These are phyloP conservation scores for Pulveroboletus sp. DNA, from an alignment of 768 basidiomycete species.

Conservation along the genomic window DNA sequence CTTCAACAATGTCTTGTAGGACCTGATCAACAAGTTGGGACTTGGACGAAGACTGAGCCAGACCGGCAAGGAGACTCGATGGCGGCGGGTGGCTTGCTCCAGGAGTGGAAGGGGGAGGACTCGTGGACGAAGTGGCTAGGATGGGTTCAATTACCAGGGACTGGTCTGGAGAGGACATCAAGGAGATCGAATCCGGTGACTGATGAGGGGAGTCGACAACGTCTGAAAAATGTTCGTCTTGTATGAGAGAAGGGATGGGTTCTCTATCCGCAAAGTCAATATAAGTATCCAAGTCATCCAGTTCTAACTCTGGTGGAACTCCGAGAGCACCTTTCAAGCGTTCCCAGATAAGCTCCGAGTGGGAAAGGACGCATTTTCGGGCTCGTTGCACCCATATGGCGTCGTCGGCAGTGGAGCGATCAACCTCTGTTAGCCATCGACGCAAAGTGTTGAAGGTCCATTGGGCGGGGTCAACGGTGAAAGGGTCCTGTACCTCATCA, in stretches of 20 bases:
- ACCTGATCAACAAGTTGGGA: conserved; percentile 29
- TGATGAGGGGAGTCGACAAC: background rate
- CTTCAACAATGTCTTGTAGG: conserved; percentile 53
- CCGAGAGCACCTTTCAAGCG: conserved; percentile 84
- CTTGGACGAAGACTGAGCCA: conserved; percentile 26
- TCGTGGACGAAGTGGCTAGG: conserved; percentile 35
- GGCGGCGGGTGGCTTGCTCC: conserved; percentile 33
- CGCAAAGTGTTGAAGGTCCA: conserved; percentile 76
- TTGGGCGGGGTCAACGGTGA: conserved; percentile 51
- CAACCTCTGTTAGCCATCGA: conserved; percentile 59
- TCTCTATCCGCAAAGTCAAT: background rate
- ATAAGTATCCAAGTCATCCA: conserved; percentile 39
- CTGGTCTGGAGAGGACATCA: conserved; percentile 13
- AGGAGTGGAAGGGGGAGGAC: conserved; percentile 11
- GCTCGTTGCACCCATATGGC: conserved; percentile 67
- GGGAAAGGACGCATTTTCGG: conserved; percentile 70
- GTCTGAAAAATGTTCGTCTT: background rate
- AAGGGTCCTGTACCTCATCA: conserved; percentile 29
- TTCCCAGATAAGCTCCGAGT: conserved; percentile 89
- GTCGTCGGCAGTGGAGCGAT: conserved; percentile 64
- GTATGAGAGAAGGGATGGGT: background rate
- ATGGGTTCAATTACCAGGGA: conserved; percentile 50
- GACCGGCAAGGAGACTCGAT: conserved; percentile 35
- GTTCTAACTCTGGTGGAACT: conserved; percentile 78
- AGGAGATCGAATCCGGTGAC: conserved; percentile 1